Base-by-base conservation (phyloP, 1,284 basidiomycete genomes). In the Trichosporon sp. region DNA sequence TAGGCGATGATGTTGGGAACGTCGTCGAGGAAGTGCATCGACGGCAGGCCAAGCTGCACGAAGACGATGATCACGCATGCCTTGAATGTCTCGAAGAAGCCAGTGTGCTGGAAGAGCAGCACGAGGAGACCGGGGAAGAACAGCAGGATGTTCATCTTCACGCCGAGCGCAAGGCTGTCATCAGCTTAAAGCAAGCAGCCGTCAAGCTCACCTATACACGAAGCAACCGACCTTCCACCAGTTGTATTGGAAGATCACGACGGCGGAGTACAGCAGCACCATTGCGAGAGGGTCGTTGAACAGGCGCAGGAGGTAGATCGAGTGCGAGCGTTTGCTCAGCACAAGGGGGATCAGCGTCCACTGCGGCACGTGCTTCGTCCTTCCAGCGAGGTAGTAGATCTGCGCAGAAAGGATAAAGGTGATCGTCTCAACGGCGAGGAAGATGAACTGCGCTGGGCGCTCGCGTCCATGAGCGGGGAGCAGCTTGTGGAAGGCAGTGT, bases 121-220 rank as follows among this genome's bases (percentile, higher is more conserved):
- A 96, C 90, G 7, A 96, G 85, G 4, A 97, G 86, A 3, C 91
- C 94, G 1, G 96, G 96, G 1, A 98, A 84, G 84, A 95, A 97
- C n/a, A 99, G 88, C 16, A 99, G 85, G 46, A 92, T 89, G 61
- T 93, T 97, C 97, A 99, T 99, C 85, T 99, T 99, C 76, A 98
- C 88, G 1, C 94, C 95, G 4, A 99, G 83, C 0, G 94, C 95
- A 7, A 89, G 83, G 76, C 96, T 97, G 75, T 46, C 19, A 63
- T 70, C 38, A 70, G 70, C 16, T 40, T 35, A 19, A 21, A 32
- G 8, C 38, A 61, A 11, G 66, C 26, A 63, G 32, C 14, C 5
- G 7, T 21, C 3, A n/a, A 21, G 84, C 89, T 71, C 74, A 93
- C 94, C 91, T 78, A 64, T 68, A 81, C 8, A 80, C 32, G 0